Evolutionary conservation across 1,284 basidiomycete genomes (phyloP), one percentile per base, ranked within the genome.

Genomic region (Ustilago loliicola): DNA sequence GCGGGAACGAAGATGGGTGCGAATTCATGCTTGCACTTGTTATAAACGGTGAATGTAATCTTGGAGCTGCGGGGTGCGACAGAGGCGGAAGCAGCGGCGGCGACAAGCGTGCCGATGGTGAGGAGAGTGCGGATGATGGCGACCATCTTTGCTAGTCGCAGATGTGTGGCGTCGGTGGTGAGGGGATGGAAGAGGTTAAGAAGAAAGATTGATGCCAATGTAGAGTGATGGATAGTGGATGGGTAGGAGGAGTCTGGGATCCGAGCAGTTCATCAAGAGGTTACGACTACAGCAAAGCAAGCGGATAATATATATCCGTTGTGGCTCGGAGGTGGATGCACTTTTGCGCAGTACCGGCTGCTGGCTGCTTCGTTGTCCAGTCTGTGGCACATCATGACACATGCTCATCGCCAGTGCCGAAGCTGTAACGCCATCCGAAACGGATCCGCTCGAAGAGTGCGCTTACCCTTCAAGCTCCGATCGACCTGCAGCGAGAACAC

Each of bases 1-100:
- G 65, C 34, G 15, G 77, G 77, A 13, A 48, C 3, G 51, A 79
- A 79, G 68, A 79, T 40, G 29, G 77, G 77, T 11, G 77, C 72
- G 40, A 79, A 79, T 15, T 54, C 57, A 32, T 79, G 65, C 52
- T 71, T 63, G 72, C 77, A 79, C 34, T 71, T 71, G 71, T 78
- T 78, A 61, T 55, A 54, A 11, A 74, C 67, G 36, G 63, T 78
- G 62, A 78, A 71, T 32, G 67, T 68, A 51, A 78, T 66, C 55
- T 67, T 67, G 42, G 76, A 74, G 62, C 71, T 74, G 55, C 76
- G 76, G 0, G 63, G 61, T 15, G 70, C 25, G 1, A 63, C 63
- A 23, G 66, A 63, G 34, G 64, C 45, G 6, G 61, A 65, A 3
- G 67, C 57, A 6, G 61, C 67, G 6, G 67, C 53, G n/a, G 61